Evolutionary conservation across 169 alveolate species (phyloP).

Genomic region (Neospora caninum): DNA sequence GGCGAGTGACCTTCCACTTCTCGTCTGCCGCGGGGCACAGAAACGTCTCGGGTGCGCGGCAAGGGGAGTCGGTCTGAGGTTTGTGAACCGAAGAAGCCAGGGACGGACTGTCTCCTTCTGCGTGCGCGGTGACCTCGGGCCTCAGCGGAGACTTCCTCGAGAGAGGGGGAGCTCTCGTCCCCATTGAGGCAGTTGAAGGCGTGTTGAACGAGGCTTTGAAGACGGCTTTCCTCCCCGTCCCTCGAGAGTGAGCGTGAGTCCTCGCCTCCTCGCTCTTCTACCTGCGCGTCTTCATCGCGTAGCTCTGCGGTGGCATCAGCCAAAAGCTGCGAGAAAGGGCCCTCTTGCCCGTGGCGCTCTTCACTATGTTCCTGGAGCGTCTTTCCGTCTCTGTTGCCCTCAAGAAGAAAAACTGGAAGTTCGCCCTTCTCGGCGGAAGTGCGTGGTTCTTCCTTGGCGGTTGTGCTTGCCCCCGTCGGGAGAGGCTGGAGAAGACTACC

Average conservation of each 20-base stretch:
- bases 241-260: neutral
- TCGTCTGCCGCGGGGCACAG: neutral
- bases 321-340: neutral
- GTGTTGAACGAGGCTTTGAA: neutral
- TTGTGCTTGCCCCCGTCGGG: neutral
- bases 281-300: neutral
- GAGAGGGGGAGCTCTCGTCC: neutral
- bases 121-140: neutral
- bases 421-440: neutral
- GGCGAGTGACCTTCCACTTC: neutral
- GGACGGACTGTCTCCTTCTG: neutral
- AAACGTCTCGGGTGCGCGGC: neutral
- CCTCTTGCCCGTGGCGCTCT: neutral
- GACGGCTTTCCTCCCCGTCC: neutral
- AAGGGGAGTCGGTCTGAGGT: neutral
- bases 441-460: neutral
- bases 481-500: neutral
- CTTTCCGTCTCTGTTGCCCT: neutral
- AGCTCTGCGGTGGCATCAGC: neutral
- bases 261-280: neutral
- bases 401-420: neutral
- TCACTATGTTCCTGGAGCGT: neutral
- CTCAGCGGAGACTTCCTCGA: neutral
- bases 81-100: neutral
- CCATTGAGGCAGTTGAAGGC: neutral